Base-by-base conservation (phyloP, 2,329 filamentous ascomycete genomes). In the Arthrobotrys megalospora region DNA sequence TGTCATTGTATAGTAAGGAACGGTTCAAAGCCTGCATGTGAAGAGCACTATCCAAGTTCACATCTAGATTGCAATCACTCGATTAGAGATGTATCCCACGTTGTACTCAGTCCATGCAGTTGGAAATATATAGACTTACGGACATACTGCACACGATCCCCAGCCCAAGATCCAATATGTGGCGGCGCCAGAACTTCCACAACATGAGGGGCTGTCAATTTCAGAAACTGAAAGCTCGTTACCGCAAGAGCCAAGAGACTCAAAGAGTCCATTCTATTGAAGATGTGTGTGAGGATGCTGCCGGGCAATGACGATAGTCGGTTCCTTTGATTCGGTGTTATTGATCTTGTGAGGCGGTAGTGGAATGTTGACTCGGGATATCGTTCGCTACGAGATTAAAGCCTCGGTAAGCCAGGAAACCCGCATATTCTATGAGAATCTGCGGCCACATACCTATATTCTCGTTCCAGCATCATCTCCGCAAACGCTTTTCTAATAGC, bases 111-210 rank as follows among this genome's bases (percentile, higher is more conserved):
- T 3, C 8, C 3, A 32, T 52, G 4, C 12, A 2, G 6, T 2
- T 19, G 7, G 21, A 6, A 38, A 47, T 5, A 34, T 3, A 24
- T 50, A 28, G 32, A 55, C 75, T 64, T 78, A 78, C 67, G 58
- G 5, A 72, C 16, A 32, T 58, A 78, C 7, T 45, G 43, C 6
- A 78, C 62, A 1, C 36, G 16, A 50, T 47, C 24, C 3, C 62
- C 62, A 0, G 67, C 67, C 75, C 75, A 78, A 1, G 28, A 38
- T 1, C 75, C 67, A 16, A 78, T 8, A 58, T 78, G 67, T 8
- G 47, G 45, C 12, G 75, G 75, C 43, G 50, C 45, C 1, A 78
- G 16, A 24, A 68, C 53, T 10, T 63, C 55, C 45, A 28, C 3
- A 19, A 72, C 16, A 8, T 60, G 45, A 12, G 6, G 14, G 0